These are phyloP conservation scores for Phalaenopsis hybrid DNA, from an alignment of 116 monocot species.

Conservation along the genomic window DNA sequence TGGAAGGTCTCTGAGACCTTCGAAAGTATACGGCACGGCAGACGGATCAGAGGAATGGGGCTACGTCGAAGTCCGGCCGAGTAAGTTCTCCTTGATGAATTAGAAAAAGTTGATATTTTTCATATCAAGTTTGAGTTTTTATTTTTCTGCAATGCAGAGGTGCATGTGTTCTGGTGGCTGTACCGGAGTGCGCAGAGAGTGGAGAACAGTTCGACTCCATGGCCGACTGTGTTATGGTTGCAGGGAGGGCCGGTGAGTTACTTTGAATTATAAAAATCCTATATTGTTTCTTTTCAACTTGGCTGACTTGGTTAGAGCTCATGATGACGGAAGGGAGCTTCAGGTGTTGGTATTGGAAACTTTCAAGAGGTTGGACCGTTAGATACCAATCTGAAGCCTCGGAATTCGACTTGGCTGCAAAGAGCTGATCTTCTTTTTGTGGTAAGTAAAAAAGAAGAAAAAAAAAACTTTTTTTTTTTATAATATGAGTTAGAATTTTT, in stretches of 20 bases:
- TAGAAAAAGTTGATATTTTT: not conserved
- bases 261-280: not conserved
- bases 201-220: conserved; percentile 42
- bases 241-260: conserved; percentile 84
- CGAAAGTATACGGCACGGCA: conserved; percentile 17
- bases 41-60: conserved; percentile 87
- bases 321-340: conserved; percentile 51
- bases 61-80: conserved; percentile 81
- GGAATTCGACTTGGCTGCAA: conserved; percentile 74
- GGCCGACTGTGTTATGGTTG: conserved; percentile 90
- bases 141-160: conserved; percentile 40
- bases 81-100: conserved; percentile 21
- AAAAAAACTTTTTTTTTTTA: not conserved
- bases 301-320: not conserved
- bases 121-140: not conserved
- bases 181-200: conserved; percentile 66
- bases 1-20: conserved; percentile 10
- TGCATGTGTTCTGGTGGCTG: conserved; percentile 98
- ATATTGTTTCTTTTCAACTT: not conserved
- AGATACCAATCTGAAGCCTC: conserved; percentile 51
- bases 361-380: conserved; percentile 85
- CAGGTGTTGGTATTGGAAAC: conserved; percentile 82
- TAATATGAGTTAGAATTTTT: not conserved
- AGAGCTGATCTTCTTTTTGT: conserved; percentile 92
- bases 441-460: conserved; percentile 17